Base-by-base conservation (phyloP, 352 stramenopile species). In the Achlya hypogyna region DNA sequence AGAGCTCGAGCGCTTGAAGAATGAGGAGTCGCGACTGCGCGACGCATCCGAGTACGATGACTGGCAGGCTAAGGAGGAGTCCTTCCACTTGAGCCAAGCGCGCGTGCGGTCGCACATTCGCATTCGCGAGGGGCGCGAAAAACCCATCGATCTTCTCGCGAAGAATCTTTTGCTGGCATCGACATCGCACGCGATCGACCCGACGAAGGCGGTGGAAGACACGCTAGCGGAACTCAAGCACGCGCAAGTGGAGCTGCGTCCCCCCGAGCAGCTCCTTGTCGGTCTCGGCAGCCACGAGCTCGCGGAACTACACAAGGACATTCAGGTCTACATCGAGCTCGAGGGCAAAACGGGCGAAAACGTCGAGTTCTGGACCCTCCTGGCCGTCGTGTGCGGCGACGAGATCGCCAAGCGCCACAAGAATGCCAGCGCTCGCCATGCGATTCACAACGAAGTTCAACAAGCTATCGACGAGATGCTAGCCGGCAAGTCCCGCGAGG, bases 1-100 rank as follows among this genome's bases (percentile, higher is more conserved):
- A 60, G 96, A 99, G 74, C 96, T 98, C 86, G 93, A 99, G 72
- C 81, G 96, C 0, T 74, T 98, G 10, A 82, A 93, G 51, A 95
- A 89, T 25, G 96, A 99, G 78, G 96, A 99, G 75, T 76, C 93
- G 53, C 79, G 95, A 16, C 86, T 98, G 62, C 91, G 95, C 45
- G 96, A 99, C 76, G 78, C 96, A 28, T 94, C 98, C 71, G 86
- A 98, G 75, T 99, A 98, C 74, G 92, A 98, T 52, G 95, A 99
- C 72, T 99, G 95, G 96, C 91, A 98, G 69, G 75, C 89, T 45
- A 99, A 99, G 72, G 97, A 99, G 73, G 96, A 99, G 78, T 85
- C 96, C 27, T 99, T 99, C 73, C 95, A 99, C 71, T 71, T 98
- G 12, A 75, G 92, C 27, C 96, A 99, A 75, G 87, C 96, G 51